Conservation (phyloP, 129 eudicot genomes). For the Chrysanthemum makinoi region DNA sequence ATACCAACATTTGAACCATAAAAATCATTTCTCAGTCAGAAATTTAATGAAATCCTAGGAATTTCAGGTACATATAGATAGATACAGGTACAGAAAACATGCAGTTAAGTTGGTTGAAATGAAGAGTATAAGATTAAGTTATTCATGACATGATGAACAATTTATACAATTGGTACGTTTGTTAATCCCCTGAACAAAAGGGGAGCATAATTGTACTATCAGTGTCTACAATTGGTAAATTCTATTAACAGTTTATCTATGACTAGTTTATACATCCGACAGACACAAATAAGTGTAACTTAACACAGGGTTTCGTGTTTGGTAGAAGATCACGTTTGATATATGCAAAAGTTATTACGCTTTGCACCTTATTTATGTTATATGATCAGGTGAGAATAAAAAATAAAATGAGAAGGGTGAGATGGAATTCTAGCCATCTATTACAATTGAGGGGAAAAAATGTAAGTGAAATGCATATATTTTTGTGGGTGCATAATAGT, state of each 20-base stretch:
- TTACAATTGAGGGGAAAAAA: no score
- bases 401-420: no score
- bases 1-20: conserved; percentile 68
- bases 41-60: background rate
- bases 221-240: background rate
- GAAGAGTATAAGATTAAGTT: conserved; percentile 6
- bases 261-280: no score
- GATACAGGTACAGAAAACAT: background rate
- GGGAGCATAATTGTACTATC: background rate
- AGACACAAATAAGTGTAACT: no score
- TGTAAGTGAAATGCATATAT: no score
- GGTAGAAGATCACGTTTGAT: no score
- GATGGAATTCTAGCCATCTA: no score
- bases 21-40: background rate
- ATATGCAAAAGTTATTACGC: no score
- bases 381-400: no score
- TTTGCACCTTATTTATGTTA: no score
- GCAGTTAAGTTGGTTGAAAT: background rate
- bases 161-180: background rate
- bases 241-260: background rate
- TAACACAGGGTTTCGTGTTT: no score
- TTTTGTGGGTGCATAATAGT: no score
- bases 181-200: background rate
- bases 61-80: background rate
- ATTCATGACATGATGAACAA: background rate